Percentiles rank a stretch among this genome's conserved stretches.
Evolutionary conservation across 163 green algal species (phyloP).

Genomic region (Chlorella variabilis): DNA sequence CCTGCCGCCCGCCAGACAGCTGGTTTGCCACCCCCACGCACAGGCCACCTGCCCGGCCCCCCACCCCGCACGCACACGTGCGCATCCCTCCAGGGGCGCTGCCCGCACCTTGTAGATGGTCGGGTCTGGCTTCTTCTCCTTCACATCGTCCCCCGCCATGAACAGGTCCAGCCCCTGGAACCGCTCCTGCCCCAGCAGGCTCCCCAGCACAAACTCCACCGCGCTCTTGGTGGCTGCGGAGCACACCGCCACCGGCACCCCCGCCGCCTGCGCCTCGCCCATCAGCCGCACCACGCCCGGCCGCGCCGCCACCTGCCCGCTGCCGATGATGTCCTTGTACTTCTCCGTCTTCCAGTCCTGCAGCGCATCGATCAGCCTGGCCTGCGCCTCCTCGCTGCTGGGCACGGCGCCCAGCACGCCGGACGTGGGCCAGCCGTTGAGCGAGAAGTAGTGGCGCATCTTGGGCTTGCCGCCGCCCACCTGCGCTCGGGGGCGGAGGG

Average conservation of each 20-base stretch:
- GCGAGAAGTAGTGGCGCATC: conserved; percentile 90
- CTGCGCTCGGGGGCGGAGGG: too few relatives aligned
- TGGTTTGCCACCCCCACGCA: too few relatives aligned
- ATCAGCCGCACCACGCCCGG: conserved; percentile 86
- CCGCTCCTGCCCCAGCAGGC: conserved; percentile 76
- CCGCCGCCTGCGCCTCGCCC: conserved; percentile 80
- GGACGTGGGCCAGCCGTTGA: conserved; percentile 77
- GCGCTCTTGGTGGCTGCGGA: conserved; percentile 84
- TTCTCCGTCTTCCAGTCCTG: conserved; percentile 91
- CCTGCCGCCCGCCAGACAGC: too few relatives aligned
- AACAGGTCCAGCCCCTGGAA: conserved; percentile 85
- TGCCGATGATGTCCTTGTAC: conserved; percentile 85
- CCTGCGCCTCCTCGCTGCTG: conserved; percentile 68
- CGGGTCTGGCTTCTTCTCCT: conserved; percentile 83
- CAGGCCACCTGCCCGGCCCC: too few relatives aligned
- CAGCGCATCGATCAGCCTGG: conserved; percentile 80
- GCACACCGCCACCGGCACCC: conserved; percentile 88
- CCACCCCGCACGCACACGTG: too few relatives aligned
- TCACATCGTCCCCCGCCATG: conserved; percentile 87
- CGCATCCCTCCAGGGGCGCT: too few relatives aligned
- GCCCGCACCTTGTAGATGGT: conserved; percentile 87
- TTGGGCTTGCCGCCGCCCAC: conserved; percentile 97
- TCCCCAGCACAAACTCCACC: conserved; percentile 77
- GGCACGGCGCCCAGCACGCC: conserved; percentile 57
- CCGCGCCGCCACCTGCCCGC: conserved; percentile 70